phyloP scores from a whole-genome alignment of 2,329 filamentous ascomycete genomes.

The Tolypocladium album region DNA sequence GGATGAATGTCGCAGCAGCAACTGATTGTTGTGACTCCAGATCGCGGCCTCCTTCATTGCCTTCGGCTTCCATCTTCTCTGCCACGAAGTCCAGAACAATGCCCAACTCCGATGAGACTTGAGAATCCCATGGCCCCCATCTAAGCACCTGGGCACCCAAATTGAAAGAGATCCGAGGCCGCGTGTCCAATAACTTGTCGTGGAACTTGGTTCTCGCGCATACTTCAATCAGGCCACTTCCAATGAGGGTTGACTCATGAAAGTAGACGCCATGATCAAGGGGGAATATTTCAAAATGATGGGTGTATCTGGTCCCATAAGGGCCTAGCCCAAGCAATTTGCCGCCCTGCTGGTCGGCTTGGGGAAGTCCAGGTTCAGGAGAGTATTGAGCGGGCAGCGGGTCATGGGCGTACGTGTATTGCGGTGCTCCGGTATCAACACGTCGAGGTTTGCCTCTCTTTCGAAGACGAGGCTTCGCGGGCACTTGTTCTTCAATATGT shows the following conservation, averaged over 20 bases:
- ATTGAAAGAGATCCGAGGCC: conserved; percentile 27
- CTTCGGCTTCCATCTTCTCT: conserved; percentile 28
- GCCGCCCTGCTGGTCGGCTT: conserved; percentile 8
- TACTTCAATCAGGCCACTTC: conserved; percentile 36
- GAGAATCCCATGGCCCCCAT: conserved; percentile 48
- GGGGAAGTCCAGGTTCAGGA: conserved; percentile 3
- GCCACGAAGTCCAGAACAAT: conserved; percentile 48
- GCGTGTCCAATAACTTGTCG: conserved; percentile 16
- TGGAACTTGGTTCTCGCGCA: conserved; percentile 20
- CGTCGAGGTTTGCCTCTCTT: conserved; percentile 32
- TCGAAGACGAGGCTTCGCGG: conserved; percentile 19
- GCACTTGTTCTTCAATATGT: background rate
- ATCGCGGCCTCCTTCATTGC: background rate
- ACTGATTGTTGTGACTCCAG: conserved; percentile 8
- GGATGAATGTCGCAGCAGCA: conserved; percentile 31
- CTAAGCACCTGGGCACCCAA: conserved; percentile 37
- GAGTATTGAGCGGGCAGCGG: conserved; percentile 24
- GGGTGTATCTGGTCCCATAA: conserved; percentile 50
- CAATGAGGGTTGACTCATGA: conserved; percentile 47
- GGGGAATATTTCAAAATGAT: conserved; percentile 53
- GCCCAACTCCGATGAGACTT: conserved; percentile 50
- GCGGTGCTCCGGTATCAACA: conserved; percentile 39
- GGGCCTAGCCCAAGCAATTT: conserved; percentile 44
- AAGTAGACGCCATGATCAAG: conserved; percentile 46
- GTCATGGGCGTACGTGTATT: conserved; percentile 42